phyloP scores from a whole-genome alignment of 208 protist species.

The Leishmania turanica region DNA sequence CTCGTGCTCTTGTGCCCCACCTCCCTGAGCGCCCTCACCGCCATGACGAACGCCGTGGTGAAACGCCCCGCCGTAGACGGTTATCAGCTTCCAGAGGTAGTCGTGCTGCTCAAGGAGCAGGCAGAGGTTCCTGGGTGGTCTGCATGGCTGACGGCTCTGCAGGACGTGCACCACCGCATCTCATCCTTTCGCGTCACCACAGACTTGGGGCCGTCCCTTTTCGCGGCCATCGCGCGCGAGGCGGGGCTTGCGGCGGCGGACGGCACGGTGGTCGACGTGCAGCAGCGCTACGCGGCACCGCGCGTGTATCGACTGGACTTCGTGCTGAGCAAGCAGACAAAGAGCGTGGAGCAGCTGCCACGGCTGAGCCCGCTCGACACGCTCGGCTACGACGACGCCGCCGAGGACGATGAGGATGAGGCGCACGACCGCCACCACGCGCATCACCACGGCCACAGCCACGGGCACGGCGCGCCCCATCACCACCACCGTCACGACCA shows the following conservation, averaged over 20 bases:
- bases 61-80: slow-evolving; percentile 16
- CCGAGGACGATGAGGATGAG: slow-evolving; percentile 15
- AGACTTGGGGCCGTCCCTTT: slow-evolving; percentile 48
- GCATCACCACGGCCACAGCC: slow-evolving; percentile 19
- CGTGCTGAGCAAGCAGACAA: slow-evolving; percentile 72
- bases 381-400: slow-evolving; percentile 47
- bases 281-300: slow-evolving; percentile 44
- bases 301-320: slow-evolving; percentile 84
- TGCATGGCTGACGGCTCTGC: slow-evolving; percentile 28
- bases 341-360: slow-evolving; percentile 70
- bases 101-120: slow-evolving; percentile 50
- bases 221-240: slow-evolving; percentile 49
- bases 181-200: slow-evolving; percentile 31
- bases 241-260: slow-evolving; percentile 37
- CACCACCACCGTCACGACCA: slow-evolving; percentile 12
- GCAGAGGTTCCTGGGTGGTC: slow-evolving; percentile 34
- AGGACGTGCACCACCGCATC: slow-evolving; percentile 23
- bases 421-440: slow-evolving; percentile 20
- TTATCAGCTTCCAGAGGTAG: slow-evolving; percentile 50
- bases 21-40: slow-evolving; percentile 31
- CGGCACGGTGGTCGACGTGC: slow-evolving; percentile 48
- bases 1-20: slow-evolving; percentile 70
- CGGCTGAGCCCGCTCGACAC: slow-evolving; percentile 62
- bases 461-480: slow-evolving; percentile 1
- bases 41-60: slow-evolving; percentile 21